These are phyloP conservation scores for Clavaria fumosa DNA, from an alignment of 768 basidiomycete genomes.

Conservation along the genomic window DNA sequence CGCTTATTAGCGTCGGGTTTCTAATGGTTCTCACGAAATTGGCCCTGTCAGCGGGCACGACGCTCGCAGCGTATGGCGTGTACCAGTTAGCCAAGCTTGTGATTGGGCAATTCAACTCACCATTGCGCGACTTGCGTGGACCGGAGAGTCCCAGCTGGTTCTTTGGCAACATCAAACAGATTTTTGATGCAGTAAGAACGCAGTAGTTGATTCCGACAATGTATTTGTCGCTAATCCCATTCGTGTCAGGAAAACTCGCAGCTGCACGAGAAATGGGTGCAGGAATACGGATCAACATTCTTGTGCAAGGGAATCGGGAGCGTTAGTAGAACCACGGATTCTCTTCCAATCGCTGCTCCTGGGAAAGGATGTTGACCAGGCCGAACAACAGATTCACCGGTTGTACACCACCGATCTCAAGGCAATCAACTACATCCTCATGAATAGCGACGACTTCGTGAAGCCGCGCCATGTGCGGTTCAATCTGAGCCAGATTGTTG, in stretches of 20 bases:
- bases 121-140: neutral
- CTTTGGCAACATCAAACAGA: neutral
- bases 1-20: too few relatives aligned
- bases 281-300: neutral
- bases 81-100: too few relatives aligned
- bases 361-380: neutral
- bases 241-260: neutral
- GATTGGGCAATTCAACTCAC: too few relatives aligned
- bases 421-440: neutral
- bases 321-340: too few relatives aligned
- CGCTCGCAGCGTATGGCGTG: too few relatives aligned
- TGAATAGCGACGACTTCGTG: neutral
- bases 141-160: neutral
- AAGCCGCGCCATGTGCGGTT: neutral
- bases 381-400: neutral
- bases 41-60: too few relatives aligned
- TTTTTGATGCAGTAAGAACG: neutral
- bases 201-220: neutral
- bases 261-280: neutral
- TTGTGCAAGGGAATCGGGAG: neutral
- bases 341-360: neutral
- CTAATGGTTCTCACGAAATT: too few relatives aligned
- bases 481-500: neutral
- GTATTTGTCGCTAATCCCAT: neutral
- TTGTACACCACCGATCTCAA: neutral